A percentile compares a stretch with the other conserved stretches of the same genome.
phyloP scores from a whole-genome alignment of 2,329 filamentous ascomycete genomes.

The Zymoseptoria ardabiliae region DNA sequence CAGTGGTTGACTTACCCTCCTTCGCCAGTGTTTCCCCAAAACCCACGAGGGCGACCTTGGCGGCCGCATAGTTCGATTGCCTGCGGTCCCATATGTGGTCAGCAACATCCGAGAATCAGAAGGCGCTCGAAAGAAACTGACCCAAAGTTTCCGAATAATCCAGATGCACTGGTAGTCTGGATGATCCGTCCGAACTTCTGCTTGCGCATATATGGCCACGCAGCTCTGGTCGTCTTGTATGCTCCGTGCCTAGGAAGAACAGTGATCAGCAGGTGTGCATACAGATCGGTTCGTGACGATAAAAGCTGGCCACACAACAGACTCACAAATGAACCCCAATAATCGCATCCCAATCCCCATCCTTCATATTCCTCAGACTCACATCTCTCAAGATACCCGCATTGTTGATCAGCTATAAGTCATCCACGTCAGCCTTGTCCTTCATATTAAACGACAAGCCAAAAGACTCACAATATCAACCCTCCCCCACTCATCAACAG shows the following conservation, averaged over 20 bases:
- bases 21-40: conserved; percentile 96
- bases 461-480: conserved; percentile 63
- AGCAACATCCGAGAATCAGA: conserved; percentile 92
- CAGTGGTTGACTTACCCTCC: conserved; percentile 54
- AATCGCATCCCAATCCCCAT: conserved; percentile 90
- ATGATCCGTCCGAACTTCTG: conserved; percentile 94
- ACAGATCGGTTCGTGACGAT: too few relatives aligned
- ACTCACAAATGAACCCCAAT: conserved; percentile 72
- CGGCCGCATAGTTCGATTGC: conserved; percentile 93
- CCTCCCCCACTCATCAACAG: conserved; percentile 69
- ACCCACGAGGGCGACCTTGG: conserved; percentile 87
- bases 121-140: conserved; percentile 91
- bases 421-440: background rate
- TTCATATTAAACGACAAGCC: too few relatives aligned
- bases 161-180: conserved; percentile 91
- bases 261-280: background rate
- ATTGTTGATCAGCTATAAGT: conserved; percentile 68
- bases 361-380: conserved; percentile 96
- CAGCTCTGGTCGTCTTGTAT: conserved; percentile 92
- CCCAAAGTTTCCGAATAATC: conserved; percentile 97
- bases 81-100: conserved; percentile 98
- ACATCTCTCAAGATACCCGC: conserved; percentile 88
- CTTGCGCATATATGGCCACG: conserved; percentile 98
- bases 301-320: too few relatives aligned
- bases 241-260: conserved; percentile 54